Evolutionary conservation across 2,329 filamentous ascomycete genomes (phyloP), one percentile per base, ranked within the genome.

Genomic region (Colletotrichum echinochloae): DNA sequence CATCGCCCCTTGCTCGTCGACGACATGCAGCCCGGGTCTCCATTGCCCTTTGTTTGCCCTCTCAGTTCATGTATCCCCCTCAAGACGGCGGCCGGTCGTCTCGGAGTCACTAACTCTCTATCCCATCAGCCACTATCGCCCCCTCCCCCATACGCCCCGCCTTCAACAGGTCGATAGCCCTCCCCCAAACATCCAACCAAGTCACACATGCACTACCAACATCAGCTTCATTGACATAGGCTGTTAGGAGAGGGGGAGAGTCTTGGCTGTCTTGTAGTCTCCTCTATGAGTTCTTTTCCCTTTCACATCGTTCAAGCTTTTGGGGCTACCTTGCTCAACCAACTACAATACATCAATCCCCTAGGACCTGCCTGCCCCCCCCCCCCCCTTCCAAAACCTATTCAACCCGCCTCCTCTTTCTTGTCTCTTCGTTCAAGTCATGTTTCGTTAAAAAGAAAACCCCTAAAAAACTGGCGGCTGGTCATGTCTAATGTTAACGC

Each of bases 401-500:
- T 7, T 33, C 41, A 16, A 4, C 44, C 16, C 35, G 9, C 51
- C 60, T 33, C 44, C 44, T 52, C 33, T 59, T 11, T 35, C 52
- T 46, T 46, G 52, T 33, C 57, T 35, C 39, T 60, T 51, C 63
- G 39, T 44, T 35, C 41, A 49, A 51, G 59, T 66, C 56, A 66
- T 60, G 3, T 48, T 49, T 60, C 57, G 30, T 60, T 44, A 60
- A 60, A n/a, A n/a, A n/a, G n/a, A n/a, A n/a, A n/a, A n/a, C n/a
- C n/a, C n/a, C n/a, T n/a, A n/a, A n/a, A 60, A 33, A 46, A 33
- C 56, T 46, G 56, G 39, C 33, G 56, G 37, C 57, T 49, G 57
- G n/a, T 60, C 57, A n/a, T 60, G n/a, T 49, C 37, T 57, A 62
- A 67, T 39, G 56, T 49, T 57, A 37, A 59, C 51, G 57, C 49